These are phyloP conservation scores for Suillus bovinus DNA, from an alignment of 768 basidiomycete genomes.

Conservation along the genomic window DNA sequence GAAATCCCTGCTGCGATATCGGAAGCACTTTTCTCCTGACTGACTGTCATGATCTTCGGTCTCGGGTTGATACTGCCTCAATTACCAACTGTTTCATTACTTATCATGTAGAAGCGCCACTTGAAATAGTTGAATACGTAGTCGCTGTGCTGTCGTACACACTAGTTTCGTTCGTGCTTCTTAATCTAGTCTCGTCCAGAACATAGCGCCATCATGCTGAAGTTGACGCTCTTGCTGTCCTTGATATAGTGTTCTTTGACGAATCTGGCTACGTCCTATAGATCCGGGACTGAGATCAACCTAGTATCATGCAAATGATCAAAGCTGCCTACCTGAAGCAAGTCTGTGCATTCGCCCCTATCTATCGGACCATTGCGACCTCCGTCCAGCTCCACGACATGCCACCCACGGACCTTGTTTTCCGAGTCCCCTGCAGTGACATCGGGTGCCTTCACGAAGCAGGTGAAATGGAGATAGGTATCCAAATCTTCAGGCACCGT, in stretches of 20 bases:
- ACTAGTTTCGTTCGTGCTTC: background rate
- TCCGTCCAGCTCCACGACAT: conserved; percentile 86
- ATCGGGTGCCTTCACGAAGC: conserved; percentile 73
- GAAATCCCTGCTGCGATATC: conserved; percentile 34
- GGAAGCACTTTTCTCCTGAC: conserved; percentile 22
- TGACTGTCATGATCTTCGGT: background rate
- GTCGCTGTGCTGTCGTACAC: background rate
- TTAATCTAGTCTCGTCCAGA: conserved; percentile 20
- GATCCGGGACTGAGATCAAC: conserved; percentile 5
- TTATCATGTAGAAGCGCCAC: background rate
- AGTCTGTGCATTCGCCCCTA: conserved; percentile 59
- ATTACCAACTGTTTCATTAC: background rate
- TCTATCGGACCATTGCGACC: conserved; percentile 78
- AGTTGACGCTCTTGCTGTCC: conserved; percentile 39
- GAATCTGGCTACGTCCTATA: conserved; percentile 47
- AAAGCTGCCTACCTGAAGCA: conserved; percentile 49
- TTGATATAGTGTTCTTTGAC: conserved; percentile 45
- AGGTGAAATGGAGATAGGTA: conserved; percentile 84
- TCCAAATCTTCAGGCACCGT: conserved; percentile 61
- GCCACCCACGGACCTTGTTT: conserved; percentile 30
- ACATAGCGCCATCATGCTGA: conserved; percentile 51
- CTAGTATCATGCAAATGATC: background rate
- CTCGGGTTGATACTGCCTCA: background rate
- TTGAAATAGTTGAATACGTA: background rate
- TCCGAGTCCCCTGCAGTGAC: conserved; percentile 22